Evolutionary conservation across 2,329 filamentous ascomycete species (phyloP).

Genomic region (Alternaria tenuissima): DNA sequence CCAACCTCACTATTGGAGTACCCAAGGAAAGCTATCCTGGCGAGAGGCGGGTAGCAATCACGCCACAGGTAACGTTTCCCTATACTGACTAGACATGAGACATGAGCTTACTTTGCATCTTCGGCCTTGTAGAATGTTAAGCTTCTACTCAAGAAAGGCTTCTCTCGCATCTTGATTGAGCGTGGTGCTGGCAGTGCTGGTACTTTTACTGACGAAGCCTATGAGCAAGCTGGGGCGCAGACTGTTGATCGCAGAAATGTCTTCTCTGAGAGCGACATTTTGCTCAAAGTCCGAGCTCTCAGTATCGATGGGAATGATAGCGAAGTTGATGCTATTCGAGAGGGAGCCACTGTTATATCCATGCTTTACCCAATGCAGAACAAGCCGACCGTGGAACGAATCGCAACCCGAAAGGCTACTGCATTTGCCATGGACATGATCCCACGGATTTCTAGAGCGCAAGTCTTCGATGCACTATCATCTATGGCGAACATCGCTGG

Average conservation of each 20-base stretch:
- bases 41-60: constrained; percentile 84
- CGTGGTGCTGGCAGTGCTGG: constrained; percentile 79
- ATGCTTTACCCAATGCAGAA: constrained; percentile 87
- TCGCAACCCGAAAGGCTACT: constrained; percentile 75
- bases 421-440: constrained; percentile 93
- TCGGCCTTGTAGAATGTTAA: constrained; percentile 67
- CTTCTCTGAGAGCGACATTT: constrained; percentile 78
- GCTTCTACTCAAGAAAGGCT: constrained; percentile 85
- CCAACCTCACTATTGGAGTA: constrained; percentile 77
- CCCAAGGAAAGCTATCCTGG: constrained; percentile 79
- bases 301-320: constrained; percentile 64
- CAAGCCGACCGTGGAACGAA: constrained; percentile 74
- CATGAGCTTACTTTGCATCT: background rate
- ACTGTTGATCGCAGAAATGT: constrained; percentile 74
- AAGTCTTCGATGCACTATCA: constrained; percentile 86
- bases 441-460: constrained; percentile 85
- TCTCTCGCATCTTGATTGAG: constrained; percentile 78
- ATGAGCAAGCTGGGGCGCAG: constrained; percentile 79
- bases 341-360: constrained; percentile 78
- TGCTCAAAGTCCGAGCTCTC: constrained; percentile 84
- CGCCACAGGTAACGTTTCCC: constrained; percentile 63
- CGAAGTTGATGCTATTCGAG: constrained; percentile 73
- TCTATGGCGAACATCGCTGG: constrained; percentile 96
- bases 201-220: constrained; percentile 79
- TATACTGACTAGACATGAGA: background rate